phyloP scores from a whole-genome alignment of 768 basidiomycete genomes.

The Bullera alba region DNA sequence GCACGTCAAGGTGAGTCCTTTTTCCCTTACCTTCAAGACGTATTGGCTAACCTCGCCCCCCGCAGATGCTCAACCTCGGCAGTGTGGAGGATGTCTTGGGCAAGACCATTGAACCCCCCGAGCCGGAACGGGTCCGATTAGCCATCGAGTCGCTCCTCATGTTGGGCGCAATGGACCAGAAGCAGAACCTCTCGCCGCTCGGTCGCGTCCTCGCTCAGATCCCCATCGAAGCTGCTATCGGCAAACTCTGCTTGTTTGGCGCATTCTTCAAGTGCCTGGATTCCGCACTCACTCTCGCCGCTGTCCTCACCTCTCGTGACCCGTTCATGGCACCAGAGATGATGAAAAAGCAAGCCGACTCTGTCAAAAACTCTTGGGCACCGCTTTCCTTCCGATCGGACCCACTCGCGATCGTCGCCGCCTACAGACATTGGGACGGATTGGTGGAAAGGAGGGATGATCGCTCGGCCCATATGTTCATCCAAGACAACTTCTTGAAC shows the following conservation, averaged over 20 bases:
- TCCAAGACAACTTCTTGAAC: slow-evolving; percentile 72
- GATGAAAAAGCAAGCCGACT: slow-evolving; percentile 62
- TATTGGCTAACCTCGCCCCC: neutral
- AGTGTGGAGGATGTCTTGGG: slow-evolving; percentile 79
- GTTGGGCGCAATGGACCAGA: slow-evolving; percentile 78
- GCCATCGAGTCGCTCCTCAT: slow-evolving; percentile 73
- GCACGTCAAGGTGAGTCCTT: slow-evolving; percentile 68
- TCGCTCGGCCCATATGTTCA: slow-evolving; percentile 55
- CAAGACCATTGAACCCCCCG: slow-evolving; percentile 82
- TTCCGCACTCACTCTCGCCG: slow-evolving; percentile 69
- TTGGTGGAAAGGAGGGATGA: slow-evolving; percentile 64
- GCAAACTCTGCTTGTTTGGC: slow-evolving; percentile 79
- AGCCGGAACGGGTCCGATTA: slow-evolving; percentile 62
- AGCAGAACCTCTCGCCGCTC: slow-evolving; percentile 69
- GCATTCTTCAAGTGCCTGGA: slow-evolving; percentile 89
- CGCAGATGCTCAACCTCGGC: slow-evolving; percentile 69
- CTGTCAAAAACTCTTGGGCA: slow-evolving; percentile 70
- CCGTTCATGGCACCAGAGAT: slow-evolving; percentile 81
- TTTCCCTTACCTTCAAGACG: too few relatives aligned
- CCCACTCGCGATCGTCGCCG: slow-evolving; percentile 66
- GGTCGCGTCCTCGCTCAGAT: slow-evolving; percentile 81
- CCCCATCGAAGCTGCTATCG: slow-evolving; percentile 84
- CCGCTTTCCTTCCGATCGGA: slow-evolving; percentile 70
- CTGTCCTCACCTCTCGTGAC: slow-evolving; percentile 79
- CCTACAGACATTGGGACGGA: slow-evolving; percentile 74